A percentile compares a stretch with the other conserved stretches of the same genome.
These are phyloP conservation scores for Taiozyma sp. DNA, from an alignment of 1,139 yeast genomes.

Conservation along the genomic window DNA sequence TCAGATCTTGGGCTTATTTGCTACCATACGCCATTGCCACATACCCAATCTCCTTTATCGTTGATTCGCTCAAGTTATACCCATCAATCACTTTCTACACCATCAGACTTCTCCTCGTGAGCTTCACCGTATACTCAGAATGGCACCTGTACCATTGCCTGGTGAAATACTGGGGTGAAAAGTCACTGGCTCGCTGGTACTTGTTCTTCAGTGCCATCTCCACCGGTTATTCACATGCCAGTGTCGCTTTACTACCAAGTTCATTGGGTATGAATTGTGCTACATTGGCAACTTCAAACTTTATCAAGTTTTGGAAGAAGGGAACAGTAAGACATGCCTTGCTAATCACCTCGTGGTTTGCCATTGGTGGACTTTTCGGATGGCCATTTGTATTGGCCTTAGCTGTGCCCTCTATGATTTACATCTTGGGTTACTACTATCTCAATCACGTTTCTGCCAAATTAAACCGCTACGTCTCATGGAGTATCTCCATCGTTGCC, in stretches of 20 bases:
- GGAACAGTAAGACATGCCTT: constrained; percentile 26
- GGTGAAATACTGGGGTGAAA: constrained; percentile 22
- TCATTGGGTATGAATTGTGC: constrained; percentile 72
- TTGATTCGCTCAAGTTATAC: constrained; percentile 7
- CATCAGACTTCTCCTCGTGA: constrained; percentile 50
- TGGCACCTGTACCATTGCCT: constrained; percentile 43
- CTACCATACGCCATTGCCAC: constrained; percentile 45
- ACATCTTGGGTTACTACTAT: constrained; percentile 18
- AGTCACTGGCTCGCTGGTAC: constrained; percentile 48
- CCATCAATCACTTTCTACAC: constrained; percentile 39
- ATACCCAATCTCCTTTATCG: constrained; percentile 32
- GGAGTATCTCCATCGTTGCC: constrained; percentile 27
- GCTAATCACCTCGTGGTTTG: constrained; percentile 45
- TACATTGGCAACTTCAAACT: constrained; percentile 46
- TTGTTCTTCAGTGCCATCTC: constrained; percentile 40
- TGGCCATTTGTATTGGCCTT: constrained; percentile 87
- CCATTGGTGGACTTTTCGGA: constrained; percentile 73
- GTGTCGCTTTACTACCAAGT: constrained; percentile 84
- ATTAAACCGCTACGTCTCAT: constrained; percentile 11
- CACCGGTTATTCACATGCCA: constrained; percentile 82
- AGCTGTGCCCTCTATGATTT: constrained; percentile 53
- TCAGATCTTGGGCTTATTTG: constrained; percentile 79
- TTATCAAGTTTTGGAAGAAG: constrained; percentile 21
- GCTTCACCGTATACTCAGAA: constrained; percentile 53
- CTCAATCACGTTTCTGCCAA: constrained; percentile 18